These are phyloP conservation scores for Beta vulgaris DNA, from an alignment of 148 eudicot species.

Conservation along the genomic window DNA sequence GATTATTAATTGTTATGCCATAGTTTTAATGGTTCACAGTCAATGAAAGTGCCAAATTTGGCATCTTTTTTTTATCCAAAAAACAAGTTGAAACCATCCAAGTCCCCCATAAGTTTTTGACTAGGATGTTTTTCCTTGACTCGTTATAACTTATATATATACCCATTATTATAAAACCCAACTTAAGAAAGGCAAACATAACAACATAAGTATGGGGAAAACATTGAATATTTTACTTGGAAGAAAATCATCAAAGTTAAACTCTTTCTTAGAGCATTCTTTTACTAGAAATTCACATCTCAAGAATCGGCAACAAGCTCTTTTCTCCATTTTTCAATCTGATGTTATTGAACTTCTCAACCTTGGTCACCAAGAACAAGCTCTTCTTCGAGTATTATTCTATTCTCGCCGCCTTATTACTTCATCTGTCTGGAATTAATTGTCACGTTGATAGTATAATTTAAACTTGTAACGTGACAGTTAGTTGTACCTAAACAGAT, in stretches of 20 bases:
- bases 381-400: slow-evolving; percentile 54
- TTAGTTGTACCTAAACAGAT: neutral
- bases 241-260: slow-evolving; percentile 27
- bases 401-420: neutral
- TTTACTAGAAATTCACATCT: slow-evolving; percentile 43
- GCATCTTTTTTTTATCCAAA: neutral
- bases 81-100: neutral
- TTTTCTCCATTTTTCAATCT: slow-evolving; percentile 41
- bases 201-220: slow-evolving; percentile 21
- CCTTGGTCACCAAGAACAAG: slow-evolving; percentile 49
- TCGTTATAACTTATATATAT: neutral
- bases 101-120: neutral
- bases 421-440: neutral
- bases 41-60: neutral
- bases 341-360: slow-evolving; percentile 63
- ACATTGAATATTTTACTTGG: slow-evolving; percentile 24
- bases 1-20: neutral
- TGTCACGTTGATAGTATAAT: neutral
- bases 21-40: too few relatives aligned
- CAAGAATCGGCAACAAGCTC: slow-evolving; percentile 50
- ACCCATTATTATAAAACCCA: neutral
- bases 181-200: neutral
- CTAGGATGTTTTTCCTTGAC: neutral
- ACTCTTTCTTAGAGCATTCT: slow-evolving; percentile 16
- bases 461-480: neutral